Percentiles rank a stretch among this genome's conserved stretches.
Conservation (phyloP, 2,329 filamentous ascomycete species). For the Penicillium glabrum region DNA sequence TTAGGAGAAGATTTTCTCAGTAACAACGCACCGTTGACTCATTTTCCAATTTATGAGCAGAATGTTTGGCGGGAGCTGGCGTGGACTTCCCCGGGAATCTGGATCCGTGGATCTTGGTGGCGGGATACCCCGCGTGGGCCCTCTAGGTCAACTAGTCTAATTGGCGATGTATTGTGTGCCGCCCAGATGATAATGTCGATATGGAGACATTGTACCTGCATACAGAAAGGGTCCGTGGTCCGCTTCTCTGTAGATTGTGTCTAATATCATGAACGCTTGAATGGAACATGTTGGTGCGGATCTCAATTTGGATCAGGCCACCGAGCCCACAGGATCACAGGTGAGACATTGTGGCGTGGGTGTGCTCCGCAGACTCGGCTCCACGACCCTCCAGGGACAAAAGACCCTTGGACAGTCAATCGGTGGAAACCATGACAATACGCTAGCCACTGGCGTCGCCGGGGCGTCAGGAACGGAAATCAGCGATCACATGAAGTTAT, state of each 20-base stretch:
- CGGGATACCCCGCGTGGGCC: neutral
- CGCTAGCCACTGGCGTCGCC: neutral
- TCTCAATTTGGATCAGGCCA: neutral
- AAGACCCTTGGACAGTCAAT: neutral
- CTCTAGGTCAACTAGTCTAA: neutral
- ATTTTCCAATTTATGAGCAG: neutral
- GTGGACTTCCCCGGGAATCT: neutral
- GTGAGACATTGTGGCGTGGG: slow-evolving; percentile 3
- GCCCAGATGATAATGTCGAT: neutral
- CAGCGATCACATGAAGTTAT: neutral
- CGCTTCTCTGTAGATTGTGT: neutral
- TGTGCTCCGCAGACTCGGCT: neutral
- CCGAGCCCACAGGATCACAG: neutral
- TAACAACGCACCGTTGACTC: neutral
- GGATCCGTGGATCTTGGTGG: neutral
- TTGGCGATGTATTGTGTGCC: neutral
- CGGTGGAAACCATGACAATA: neutral
- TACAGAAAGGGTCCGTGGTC: neutral
- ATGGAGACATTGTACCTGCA: neutral
- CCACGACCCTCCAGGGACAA: neutral
- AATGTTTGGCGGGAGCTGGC: neutral
- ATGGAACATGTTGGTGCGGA: neutral
- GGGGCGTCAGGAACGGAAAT: neutral
- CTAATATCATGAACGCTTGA: neutral
- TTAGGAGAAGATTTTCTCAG: neutral